Conservation (phyloP, 371 early-diverging fungal genomes). For the Vairimorpha necatrix region DNA sequence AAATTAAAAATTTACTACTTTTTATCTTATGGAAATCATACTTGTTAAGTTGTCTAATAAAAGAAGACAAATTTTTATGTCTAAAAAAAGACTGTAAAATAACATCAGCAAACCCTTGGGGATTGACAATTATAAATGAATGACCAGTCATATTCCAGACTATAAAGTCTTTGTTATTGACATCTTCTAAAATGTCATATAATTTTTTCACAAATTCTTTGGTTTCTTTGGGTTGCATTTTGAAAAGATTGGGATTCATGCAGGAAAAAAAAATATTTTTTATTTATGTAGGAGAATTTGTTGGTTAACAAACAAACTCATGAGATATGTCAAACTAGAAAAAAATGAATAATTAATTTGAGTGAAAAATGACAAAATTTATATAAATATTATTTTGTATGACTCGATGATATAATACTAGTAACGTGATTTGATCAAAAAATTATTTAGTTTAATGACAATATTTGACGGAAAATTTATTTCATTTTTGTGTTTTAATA, state of each 20-base stretch:
- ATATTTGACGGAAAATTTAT: no score
- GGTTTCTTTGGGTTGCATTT: neutral
- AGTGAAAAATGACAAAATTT: no score
- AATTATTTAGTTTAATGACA: no score
- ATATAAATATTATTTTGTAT: no score
- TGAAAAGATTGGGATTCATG: neutral
- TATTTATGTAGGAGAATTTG: no score
- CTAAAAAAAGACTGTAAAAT: conserved; percentile 78
- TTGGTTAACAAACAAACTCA: no score
- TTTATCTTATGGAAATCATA: conserved; percentile 83
- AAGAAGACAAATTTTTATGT: conserved; percentile 81
- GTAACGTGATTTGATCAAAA: no score
- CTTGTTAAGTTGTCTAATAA: conserved; percentile 87
- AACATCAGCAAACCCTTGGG: conserved; percentile 70
- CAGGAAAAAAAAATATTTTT: neutral
- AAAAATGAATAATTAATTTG: no score
- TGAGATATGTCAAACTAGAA: no score
- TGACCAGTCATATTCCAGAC: conserved; percentile 72
- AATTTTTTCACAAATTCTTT: conserved; percentile 63
- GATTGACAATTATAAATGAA: conserved; percentile 75
- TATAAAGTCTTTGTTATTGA: conserved; percentile 46
- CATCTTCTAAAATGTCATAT: conserved; percentile 60
- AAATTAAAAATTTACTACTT: conserved; percentile 40
- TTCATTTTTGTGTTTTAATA: no score
- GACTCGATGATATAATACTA: no score